These are phyloP conservation scores for Ottelia alismoides DNA, from an alignment of 106 monocot genomes.

Conservation along the genomic window DNA sequence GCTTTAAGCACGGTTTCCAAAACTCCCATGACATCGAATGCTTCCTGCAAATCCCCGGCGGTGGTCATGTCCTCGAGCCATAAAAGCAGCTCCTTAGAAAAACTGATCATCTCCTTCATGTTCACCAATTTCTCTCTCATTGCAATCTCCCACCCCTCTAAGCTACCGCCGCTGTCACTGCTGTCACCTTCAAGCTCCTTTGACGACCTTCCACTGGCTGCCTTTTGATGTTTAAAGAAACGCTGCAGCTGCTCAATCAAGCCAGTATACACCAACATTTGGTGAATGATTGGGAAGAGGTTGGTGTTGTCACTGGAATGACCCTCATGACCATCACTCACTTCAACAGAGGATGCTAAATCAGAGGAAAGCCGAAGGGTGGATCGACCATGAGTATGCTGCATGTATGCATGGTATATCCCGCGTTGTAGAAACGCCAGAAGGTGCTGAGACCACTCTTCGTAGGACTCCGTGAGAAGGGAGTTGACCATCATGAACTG, in stretches of 20 bases:
- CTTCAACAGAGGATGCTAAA: neutral
- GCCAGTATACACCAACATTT: conserved; percentile 87
- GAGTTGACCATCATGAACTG: conserved; percentile 99
- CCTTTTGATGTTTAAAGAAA: conserved; percentile 55
- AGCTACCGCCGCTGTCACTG: conserved; percentile 5
- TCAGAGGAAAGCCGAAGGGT: conserved; percentile 34
- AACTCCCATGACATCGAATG: conserved; percentile 74
- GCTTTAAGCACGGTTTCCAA: conserved; percentile 39
- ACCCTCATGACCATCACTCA: conserved; percentile 20
- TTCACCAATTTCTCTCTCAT: conserved; percentile 82
- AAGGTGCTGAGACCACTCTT: conserved; percentile 66
- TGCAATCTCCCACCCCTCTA: conserved; percentile 67
- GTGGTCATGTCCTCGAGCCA: conserved; percentile 93
- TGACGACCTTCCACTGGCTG: neutral
- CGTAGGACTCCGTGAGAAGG: conserved; percentile 74
- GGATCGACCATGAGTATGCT: conserved; percentile 44
- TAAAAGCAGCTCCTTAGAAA: conserved; percentile 64
- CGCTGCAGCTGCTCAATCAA: conserved; percentile 84
- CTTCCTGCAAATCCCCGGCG: conserved; percentile 58
- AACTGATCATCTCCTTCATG: conserved; percentile 86
- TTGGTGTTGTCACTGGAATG: conserved; percentile 23
- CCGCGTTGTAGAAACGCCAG: conserved; percentile 61
- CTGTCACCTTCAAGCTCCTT: neutral
- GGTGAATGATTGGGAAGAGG: conserved; percentile 45
- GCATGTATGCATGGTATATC: conserved; percentile 85